Base-by-base conservation (phyloP, 495 filamentous ascomycete genomes). In the Neurospora terricola region DNA sequence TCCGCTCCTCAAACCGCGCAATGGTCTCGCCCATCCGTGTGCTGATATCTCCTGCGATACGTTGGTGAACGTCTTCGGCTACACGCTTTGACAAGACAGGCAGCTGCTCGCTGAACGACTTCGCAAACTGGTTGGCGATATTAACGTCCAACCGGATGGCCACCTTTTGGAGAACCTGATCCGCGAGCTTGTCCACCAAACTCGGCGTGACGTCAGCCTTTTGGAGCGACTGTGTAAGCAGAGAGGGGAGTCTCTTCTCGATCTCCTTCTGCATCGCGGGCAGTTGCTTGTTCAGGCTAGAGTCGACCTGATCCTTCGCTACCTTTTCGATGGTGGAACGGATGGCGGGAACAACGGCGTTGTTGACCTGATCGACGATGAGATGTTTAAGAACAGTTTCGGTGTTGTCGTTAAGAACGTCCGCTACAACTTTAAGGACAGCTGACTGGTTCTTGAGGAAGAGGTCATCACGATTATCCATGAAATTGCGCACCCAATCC, bases 341-440 rank as follows among this genome's bases (percentile, higher is more conserved):
- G 6, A 91, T 78, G 70, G 76, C 76, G 4, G 91, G 90, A 62
- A 92, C 80, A 66, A 94, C 91, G 21, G 84, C 85, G 42, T 86
- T 82, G 76, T 91, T 85, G 74, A 95, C 92, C 78, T 88, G 89
- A 54, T 83, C 81, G 36, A 84, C 86, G 70, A 97, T 88, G 72
- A 96, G 91, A 37, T 87, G 88, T 36, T 88, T 83, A 39, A 97
- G 86, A 34, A 90, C 91, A 76, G 90, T 88, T 80, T 98, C 94
- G 38, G 96, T 92, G 74, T 98, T 98, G 66, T 96, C 91, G 23
- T 93, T 92, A 23, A 99, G 85, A 14, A 96, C 95, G 70, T 88
- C 90, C 1, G 94, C 96, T 10, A 99, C 92, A 59, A 97, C 86
- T 27, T 93, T 91, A 70, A 99, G 87, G 39, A 99, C 76, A 14